Conservation (phyloP, 495 filamentous ascomycete species). For the Neurospora sp. region DNA sequence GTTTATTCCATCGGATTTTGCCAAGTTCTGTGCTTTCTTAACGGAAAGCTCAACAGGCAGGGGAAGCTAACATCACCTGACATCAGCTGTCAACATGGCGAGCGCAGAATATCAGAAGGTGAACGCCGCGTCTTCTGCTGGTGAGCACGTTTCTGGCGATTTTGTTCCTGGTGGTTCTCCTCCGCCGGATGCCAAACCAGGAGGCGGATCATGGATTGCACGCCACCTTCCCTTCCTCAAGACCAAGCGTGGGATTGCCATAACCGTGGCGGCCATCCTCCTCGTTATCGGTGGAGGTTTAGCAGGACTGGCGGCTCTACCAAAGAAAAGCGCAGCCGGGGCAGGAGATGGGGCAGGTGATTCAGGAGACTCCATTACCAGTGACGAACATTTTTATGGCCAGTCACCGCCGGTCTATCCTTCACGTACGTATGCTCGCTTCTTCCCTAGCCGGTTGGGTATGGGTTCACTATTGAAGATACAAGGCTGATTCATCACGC, state of each 20-base stretch:
- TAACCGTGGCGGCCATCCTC: slow-evolving; percentile 23
- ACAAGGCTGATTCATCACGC: slow-evolving; percentile 20
- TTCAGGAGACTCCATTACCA: slow-evolving; percentile 24
- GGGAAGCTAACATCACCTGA: neutral
- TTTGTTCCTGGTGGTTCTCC: neutral
- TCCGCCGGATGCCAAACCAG: neutral
- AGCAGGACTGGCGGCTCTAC: slow-evolving; percentile 25
- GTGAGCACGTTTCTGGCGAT: neutral
- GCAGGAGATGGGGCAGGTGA: neutral
- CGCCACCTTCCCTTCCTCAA: slow-evolving; percentile 30
- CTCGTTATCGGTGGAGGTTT: slow-evolving; percentile 28
- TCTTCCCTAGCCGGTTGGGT: neutral
- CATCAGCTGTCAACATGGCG: neutral
- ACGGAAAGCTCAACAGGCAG: neutral
- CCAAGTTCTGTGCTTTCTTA: neutral
- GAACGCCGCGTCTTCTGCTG: neutral
- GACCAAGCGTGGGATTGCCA: slow-evolving; percentile 26
- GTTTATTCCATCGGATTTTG: neutral
- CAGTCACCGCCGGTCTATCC: slow-evolving; percentile 49
- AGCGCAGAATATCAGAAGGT: neutral
- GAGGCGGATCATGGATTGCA: slow-evolving; percentile 16
- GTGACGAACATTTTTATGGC: slow-evolving; percentile 45
- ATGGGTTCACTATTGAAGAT: neutral
- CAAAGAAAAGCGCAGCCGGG: slow-evolving; percentile 2
- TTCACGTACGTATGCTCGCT: slow-evolving; percentile 29